Evolutionary conservation across 306 rosid genomes (phyloP).

Genomic region (Castanospermum australe): DNA sequence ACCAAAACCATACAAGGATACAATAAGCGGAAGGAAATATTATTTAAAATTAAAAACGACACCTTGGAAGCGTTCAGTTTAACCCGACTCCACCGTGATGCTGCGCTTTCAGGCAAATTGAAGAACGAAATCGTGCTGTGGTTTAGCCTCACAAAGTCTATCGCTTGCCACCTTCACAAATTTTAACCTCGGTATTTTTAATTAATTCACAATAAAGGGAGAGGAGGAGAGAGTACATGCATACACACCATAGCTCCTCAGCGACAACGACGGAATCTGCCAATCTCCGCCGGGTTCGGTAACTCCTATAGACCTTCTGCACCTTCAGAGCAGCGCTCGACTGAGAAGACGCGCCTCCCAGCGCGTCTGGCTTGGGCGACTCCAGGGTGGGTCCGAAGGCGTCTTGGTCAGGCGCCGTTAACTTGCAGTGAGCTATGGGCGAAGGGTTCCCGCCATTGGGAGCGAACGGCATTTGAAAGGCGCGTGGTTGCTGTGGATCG

Average conservation of each 20-base stretch:
- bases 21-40: too few species aligned
- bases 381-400: neutral
- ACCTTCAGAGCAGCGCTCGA: slow-evolving; percentile 52
- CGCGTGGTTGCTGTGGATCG: neutral
- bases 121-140: slow-evolving; percentile 70
- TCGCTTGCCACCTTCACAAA: slow-evolving; percentile 73
- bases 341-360: neutral
- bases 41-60: neutral
- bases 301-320: slow-evolving; percentile 70
- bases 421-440: neutral
- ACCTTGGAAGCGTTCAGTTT: slow-evolving; percentile 65
- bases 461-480: neutral
- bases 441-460: neutral
- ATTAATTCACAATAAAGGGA: neutral
- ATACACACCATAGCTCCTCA: slow-evolving; percentile 62
- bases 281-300: slow-evolving; percentile 69
- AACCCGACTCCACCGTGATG: slow-evolving; percentile 60
- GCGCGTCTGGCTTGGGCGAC: neutral
- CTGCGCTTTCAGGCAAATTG: slow-evolving; percentile 49
- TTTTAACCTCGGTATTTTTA: too few species aligned
- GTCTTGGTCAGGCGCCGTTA: neutral
- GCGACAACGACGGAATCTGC: slow-evolving; percentile 76
- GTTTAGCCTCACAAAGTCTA: slow-evolving; percentile 53
- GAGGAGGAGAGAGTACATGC: neutral
- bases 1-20: neutral